phyloP scores from a whole-genome alignment of 371 early-diverging fungal genomes.

The Rhizopus arrhizus region DNA sequence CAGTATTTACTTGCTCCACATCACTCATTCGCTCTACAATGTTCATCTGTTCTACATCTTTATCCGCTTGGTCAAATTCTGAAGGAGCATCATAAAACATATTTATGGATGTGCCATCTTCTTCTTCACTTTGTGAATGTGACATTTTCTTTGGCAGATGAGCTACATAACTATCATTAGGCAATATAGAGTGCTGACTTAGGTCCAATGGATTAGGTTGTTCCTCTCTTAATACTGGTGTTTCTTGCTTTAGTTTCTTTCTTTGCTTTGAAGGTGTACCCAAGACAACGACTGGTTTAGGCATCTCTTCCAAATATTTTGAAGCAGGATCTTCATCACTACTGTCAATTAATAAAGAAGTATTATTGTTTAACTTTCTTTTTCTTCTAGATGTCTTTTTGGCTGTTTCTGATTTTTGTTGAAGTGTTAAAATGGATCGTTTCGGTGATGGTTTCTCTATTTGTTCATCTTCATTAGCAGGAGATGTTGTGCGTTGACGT shows the following conservation, averaged over 20 bases:
- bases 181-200: conserved; percentile 20
- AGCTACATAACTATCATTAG: conserved; percentile 17
- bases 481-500: background rate
- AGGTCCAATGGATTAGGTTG: conserved; percentile 9
- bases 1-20: too few relatives aligned
- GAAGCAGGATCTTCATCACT: conserved; percentile 3
- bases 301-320: conserved; percentile 3
- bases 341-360: background rate
- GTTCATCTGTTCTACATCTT: too few relatives aligned
- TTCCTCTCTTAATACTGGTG: background rate
- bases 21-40: too few relatives aligned
- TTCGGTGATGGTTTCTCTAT: background rate
- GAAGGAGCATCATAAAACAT: conserved; percentile 11
- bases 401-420: background rate
- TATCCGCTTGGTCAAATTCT: conserved; percentile 3
- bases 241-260: background rate
- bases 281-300: background rate
- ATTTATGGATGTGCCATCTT: background rate
- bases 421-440: conserved; percentile 4
- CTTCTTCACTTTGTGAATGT: background rate
- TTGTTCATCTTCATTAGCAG: too few relatives aligned
- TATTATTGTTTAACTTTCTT: conserved; percentile 6
- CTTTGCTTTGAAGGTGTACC: conserved; percentile 10
- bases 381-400: background rate
- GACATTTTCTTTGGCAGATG: conserved; percentile 10